Evolutionary conservation across 345 rosid genomes (phyloP).

Genomic region (Acer yangbiense): DNA sequence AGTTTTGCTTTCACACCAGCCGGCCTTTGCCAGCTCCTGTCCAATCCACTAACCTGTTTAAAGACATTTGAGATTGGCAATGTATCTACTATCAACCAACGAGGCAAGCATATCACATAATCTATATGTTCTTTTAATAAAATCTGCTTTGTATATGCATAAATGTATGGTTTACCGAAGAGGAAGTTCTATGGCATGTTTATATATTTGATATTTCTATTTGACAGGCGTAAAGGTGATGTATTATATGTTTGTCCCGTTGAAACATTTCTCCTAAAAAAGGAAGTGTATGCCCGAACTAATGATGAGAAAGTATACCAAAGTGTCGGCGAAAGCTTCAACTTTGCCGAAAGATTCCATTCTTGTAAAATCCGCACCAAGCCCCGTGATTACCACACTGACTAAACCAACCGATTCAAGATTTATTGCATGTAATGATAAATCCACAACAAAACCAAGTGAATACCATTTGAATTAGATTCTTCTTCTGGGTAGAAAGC

Average conservation of each 20-base stretch:
- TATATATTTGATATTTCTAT: too few species aligned
- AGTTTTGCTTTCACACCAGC: conserved; percentile 86
- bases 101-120: too few species aligned
- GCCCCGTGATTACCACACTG: conserved; percentile 72
- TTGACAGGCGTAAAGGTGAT: too few species aligned
- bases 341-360: conserved; percentile 98
- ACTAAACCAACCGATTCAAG: conserved; percentile 37
- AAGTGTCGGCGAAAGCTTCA: conserved; percentile 80
- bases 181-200: too few species aligned
- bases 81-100: too few species aligned
- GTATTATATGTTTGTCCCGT: not conserved
- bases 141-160: too few species aligned
- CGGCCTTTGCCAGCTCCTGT: conserved; percentile 92
- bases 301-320: conserved; percentile 41
- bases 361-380: conserved; percentile 88
- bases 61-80: not conserved
- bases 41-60: conserved; percentile 78
- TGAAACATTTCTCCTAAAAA: not conserved
- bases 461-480: conserved; percentile 63
- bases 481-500: conserved; percentile 77
- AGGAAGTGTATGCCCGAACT: not conserved
- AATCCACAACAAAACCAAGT: conserved; percentile 5
- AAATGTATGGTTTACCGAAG: not conserved
- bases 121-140: not conserved
- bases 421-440: not conserved